Percentiles rank a stretch among this genome's conserved stretches.
phyloP scores from a whole-genome alignment of 768 basidiomycete genomes.

The Phaeotremella fagi region DNA sequence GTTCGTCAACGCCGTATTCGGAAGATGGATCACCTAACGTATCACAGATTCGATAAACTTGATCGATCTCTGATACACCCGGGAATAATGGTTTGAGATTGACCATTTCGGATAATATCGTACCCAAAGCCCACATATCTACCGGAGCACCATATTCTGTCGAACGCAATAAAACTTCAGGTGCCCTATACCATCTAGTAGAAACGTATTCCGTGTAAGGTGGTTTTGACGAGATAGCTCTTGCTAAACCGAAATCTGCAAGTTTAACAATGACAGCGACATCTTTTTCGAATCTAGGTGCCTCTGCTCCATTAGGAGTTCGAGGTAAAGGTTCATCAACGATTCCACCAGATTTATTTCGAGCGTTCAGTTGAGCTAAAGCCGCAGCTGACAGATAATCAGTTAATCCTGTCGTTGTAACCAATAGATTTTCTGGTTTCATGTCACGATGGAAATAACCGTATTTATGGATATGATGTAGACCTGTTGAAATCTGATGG shows the following conservation, averaged over 20 bases:
- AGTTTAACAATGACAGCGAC: slow-evolving; percentile 96
- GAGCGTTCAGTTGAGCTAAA: slow-evolving; percentile 50
- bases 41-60: slow-evolving; percentile 83
- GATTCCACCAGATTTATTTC: background rate
- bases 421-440: slow-evolving; percentile 98
- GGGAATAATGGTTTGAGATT: slow-evolving; percentile 95
- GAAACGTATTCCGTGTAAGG: slow-evolving; percentile 99
- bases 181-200: slow-evolving; percentile 99
- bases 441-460: slow-evolving; percentile 99
- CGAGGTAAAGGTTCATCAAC: slow-evolving; percentile 1
- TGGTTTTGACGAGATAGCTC: slow-evolving; percentile 78
- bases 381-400: slow-evolving; percentile 84
- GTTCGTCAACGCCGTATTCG: slow-evolving; percentile 71
- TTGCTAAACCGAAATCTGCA: slow-evolving; percentile 94
- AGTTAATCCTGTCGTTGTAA: slow-evolving; percentile 91
- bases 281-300: slow-evolving; percentile 63
- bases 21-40: slow-evolving; percentile 86
- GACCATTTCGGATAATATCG: slow-evolving; percentile 94
- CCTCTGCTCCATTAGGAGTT: slow-evolving; percentile 1
- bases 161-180: slow-evolving; percentile 87
- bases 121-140: slow-evolving; percentile 98
- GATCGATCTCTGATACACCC: slow-evolving; percentile 85
- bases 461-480: slow-evolving; percentile 82
- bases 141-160: slow-evolving; percentile 94
- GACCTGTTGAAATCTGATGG: slow-evolving; percentile 80